phyloP scores from a whole-genome alignment of 1,284 basidiomycete species.

The Tilletia horrida region DNA sequence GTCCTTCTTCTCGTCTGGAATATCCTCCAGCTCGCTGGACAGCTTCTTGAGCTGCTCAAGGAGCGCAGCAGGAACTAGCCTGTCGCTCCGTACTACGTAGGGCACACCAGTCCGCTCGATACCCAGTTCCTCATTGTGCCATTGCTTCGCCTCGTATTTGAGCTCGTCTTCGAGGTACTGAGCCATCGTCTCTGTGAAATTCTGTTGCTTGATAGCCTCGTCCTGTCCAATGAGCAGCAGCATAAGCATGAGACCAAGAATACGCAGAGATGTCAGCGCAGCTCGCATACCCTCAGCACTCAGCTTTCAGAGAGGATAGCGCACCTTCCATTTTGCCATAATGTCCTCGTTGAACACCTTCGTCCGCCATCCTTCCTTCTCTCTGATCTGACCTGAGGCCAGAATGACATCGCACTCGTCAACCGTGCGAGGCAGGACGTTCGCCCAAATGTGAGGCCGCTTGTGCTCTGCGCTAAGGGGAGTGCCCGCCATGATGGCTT shows the following conservation, averaged over 20 bases:
- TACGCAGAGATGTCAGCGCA: not conserved
- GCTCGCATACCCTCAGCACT: not conserved
- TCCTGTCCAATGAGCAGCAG: constrained; percentile 3
- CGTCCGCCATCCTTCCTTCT: constrained; percentile 22
- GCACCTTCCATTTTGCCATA: constrained; percentile 18
- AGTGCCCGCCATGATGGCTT: not conserved
- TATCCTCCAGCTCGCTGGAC: not conserved
- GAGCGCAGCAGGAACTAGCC: constrained; percentile 5
- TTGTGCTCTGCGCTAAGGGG: not conserved
- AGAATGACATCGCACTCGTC: constrained; percentile 5
- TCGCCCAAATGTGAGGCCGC: constrained; percentile 8
- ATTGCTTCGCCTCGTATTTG: constrained; percentile 16
- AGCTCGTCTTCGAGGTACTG: constrained; percentile 17
- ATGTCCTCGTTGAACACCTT: constrained; percentile 24
- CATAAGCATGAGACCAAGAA: not conserved
- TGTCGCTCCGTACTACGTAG: constrained; percentile 9
- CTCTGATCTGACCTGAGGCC: constrained; percentile 13
- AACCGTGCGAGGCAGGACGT: not conserved
- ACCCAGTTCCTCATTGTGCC: constrained; percentile 2
- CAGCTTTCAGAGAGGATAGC: too few species aligned
- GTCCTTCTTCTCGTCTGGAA: constrained; percentile 51
- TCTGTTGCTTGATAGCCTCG: constrained; percentile 9
- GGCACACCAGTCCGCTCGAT: constrained; percentile 5
- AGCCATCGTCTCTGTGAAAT: constrained; percentile 8
- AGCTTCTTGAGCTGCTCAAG: not conserved